These are phyloP conservation scores for Petunia axillaris DNA, from an alignment of 257 asterid species.

Conservation along the genomic window DNA sequence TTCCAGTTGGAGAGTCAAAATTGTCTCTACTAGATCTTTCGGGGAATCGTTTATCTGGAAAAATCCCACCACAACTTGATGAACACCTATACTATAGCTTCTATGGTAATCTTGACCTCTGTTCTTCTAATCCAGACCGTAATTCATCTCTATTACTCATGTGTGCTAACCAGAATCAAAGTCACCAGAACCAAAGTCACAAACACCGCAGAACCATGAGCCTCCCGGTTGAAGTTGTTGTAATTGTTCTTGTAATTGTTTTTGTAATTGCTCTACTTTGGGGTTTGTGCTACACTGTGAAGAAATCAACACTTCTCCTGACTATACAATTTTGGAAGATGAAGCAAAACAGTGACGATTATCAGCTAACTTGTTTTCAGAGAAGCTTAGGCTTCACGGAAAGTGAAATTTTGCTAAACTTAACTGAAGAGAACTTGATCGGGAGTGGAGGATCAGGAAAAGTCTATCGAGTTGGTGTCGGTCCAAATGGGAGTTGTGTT, in stretches of 20 bases:
- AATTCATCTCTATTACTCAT: no score
- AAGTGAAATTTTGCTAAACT: conserved; percentile 39
- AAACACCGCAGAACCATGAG: neutral
- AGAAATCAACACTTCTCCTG: neutral
- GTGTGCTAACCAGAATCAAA: no score
- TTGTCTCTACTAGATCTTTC: neutral
- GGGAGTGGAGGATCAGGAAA: conserved; percentile 63
- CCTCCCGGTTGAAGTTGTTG: neutral
- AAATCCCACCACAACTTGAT: neutral
- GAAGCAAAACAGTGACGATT: conserved; percentile 15
- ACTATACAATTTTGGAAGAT: neutral
- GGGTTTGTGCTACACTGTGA: neutral
- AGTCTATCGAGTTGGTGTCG: conserved; percentile 50
- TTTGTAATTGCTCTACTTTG: neutral
- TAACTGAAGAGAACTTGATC: conserved; percentile 49
- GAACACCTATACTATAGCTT: neutral
- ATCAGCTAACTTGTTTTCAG: conserved; percentile 37
- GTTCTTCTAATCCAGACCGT: no score
- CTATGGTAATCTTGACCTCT: neutral
- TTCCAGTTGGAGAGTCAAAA: neutral
- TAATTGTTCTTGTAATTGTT: neutral
- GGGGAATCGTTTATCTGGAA: neutral
- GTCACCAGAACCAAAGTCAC: no score
- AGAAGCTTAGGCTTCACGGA: conserved; percentile 47
- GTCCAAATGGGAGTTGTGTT: conserved; percentile 35